Conservation (phyloP, 2,329 filamentous ascomycete genomes). For the Calonectria pseudoreteaudii region DNA sequence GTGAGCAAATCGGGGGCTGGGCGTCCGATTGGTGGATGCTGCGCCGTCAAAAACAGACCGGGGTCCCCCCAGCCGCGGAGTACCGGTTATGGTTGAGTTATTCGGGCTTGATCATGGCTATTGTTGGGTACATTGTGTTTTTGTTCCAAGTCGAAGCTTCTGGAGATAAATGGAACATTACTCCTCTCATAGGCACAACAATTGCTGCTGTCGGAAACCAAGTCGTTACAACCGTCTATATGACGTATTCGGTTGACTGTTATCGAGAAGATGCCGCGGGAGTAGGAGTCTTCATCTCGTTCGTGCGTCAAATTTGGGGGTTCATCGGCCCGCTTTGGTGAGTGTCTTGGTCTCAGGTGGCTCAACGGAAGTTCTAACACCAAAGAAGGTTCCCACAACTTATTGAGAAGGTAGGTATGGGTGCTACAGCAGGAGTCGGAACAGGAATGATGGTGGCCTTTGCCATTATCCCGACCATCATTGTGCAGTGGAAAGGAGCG, state of each 20-base stretch:
- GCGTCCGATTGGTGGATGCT: conserved; percentile 13
- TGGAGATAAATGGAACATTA: conserved; percentile 14
- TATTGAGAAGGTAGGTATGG: neutral
- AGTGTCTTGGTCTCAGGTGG: neutral
- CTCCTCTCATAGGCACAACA: conserved; percentile 12
- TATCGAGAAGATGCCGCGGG: conserved; percentile 13
- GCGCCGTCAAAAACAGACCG: conserved; percentile 3
- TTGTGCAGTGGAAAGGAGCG: neutral
- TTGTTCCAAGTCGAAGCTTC: conserved; percentile 7
- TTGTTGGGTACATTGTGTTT: conserved; percentile 13
- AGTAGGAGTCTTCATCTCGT: conserved; percentile 13
- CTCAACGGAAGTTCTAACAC: neutral
- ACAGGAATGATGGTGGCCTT: neutral
- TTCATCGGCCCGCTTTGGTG: conserved; percentile 3
- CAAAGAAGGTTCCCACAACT: neutral
- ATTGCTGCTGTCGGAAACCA: conserved; percentile 15
- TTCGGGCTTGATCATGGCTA: conserved; percentile 8
- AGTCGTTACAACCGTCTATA: conserved; percentile 15
- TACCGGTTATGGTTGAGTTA: conserved; percentile 13
- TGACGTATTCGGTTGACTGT: conserved; percentile 18
- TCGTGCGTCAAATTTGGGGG: conserved; percentile 15
- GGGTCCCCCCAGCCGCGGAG: conserved; percentile 1
- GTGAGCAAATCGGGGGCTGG: conserved; percentile 15
- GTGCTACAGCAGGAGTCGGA: neutral
- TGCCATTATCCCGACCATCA: neutral